Conservation (phyloP, 495 filamentous ascomycete genomes). For the Lasiosphaeriaceae sp. region DNA sequence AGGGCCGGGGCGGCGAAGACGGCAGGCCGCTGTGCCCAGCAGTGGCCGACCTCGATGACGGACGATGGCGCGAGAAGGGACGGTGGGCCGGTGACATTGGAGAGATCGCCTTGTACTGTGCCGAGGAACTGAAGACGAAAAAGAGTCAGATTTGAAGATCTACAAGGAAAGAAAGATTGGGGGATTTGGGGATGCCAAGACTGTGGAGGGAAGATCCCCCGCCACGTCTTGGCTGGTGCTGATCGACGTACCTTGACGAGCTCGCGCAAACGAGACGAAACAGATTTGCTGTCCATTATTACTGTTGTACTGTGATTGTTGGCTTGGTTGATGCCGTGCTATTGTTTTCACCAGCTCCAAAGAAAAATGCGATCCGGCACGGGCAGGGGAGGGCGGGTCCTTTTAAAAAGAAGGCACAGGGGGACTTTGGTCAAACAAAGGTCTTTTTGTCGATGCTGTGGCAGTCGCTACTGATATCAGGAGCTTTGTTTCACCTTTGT, state of each 20-base stretch:
- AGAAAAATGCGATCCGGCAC: not conserved
- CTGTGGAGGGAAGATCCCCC: not conserved
- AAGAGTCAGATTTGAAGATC: slow-evolving; percentile 5
- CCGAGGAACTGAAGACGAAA: slow-evolving; percentile 61
- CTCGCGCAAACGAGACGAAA: slow-evolving; percentile 23
- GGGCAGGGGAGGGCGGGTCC: not conserved
- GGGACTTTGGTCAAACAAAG: not conserved
- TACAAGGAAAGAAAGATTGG: not conserved
- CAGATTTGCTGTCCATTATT: slow-evolving; percentile 19
- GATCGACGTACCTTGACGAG: slow-evolving; percentile 17
- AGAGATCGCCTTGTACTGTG: slow-evolving; percentile 82
- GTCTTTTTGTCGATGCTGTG: not conserved
- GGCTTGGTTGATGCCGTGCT: not conserved
- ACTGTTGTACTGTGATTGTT: not conserved
- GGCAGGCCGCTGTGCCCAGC: slow-evolving; percentile 80
- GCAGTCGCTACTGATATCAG: not conserved
- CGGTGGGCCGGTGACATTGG: slow-evolving; percentile 79
- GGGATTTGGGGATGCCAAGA: not conserved
- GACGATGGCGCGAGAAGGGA: slow-evolving; percentile 79
- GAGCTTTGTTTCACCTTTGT: slow-evolving; percentile 5
- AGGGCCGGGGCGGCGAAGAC: slow-evolving; percentile 75
- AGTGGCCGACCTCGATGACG: slow-evolving; percentile 78
- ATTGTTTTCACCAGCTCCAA: not conserved
- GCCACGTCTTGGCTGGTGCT: not conserved
- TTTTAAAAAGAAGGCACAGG: no score